Percentiles rank a stretch among this genome's conserved stretches.
phyloP scores from a whole-genome alignment of 176 grass and related monocot genomes.

The Rhynchospora breviuscula region DNA sequence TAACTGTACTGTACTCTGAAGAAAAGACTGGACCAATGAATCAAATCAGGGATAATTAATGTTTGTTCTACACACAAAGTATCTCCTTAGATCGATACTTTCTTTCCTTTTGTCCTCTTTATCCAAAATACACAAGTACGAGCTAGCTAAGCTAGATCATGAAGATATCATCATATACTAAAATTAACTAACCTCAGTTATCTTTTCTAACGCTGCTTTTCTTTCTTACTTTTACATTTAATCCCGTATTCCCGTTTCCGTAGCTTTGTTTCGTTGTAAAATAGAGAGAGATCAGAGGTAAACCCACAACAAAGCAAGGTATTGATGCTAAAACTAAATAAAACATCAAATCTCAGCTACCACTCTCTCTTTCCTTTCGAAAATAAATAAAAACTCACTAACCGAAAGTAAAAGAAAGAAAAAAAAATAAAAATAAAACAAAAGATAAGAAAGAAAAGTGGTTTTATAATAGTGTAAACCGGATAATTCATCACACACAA shows the following conservation, averaged over 20 bases:
- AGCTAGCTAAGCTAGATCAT: too few relatives aligned
- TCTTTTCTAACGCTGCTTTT: background rate
- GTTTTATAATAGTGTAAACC: background rate
- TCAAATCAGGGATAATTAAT: background rate
- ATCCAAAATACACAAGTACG: background rate
- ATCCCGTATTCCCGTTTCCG: background rate
- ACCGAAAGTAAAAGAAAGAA: slow-evolving; percentile 15
- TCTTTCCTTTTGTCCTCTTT: background rate
- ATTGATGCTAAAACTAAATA: slow-evolving; percentile 44
- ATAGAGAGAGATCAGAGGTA: slow-evolving; percentile 19
- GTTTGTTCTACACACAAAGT: slow-evolving; percentile 22
- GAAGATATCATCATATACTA: too few relatives aligned
- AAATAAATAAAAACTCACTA: background rate
- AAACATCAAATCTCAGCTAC: background rate
- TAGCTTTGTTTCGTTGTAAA: background rate
- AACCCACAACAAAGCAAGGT: slow-evolving; percentile 65
- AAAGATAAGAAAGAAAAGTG: background rate
- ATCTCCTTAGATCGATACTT: background rate
- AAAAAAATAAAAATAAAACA: background rate
- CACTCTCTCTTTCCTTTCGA: background rate
- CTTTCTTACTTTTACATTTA: slow-evolving; percentile 19
- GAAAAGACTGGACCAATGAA: background rate
- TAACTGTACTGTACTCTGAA: too few relatives aligned
- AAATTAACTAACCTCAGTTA: background rate
- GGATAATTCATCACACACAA: slow-evolving; percentile 9